Evolutionary conservation across 495 filamentous ascomycete species (phyloP), one percentile per base, ranked within the genome.

Genomic region (Aspergillus bridgeri): DNA sequence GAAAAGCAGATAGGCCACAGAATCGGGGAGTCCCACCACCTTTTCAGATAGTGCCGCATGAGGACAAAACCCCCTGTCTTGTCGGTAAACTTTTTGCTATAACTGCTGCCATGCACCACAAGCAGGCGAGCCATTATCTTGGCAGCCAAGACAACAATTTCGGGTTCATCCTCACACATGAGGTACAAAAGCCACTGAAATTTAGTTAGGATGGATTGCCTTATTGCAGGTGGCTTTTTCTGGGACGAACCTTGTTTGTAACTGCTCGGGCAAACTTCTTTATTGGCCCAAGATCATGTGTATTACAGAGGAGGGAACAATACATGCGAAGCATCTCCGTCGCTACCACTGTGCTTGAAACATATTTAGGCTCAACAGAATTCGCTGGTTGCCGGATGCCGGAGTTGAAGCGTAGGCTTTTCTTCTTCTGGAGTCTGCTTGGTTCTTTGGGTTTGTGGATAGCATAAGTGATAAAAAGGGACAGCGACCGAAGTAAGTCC

Each of bases 221-320:
- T 44, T 54, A 59, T 44, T 15, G 11, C 18, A 13, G 5, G 43
- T 21, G 11, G 23, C n/a, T n/a, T 56, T 22, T 38, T 17, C 15
- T 42, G 17, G 5, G 51, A 75, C 82, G 65, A 79, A 94, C 92
- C 85, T 96, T 98, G 61, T 93, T 96, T 24, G 95, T 97, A 3
- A 98, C 93, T 2, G 92, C 94, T 73, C 87, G 90, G 17, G 93
- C 91, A 75, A 98, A 98, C 63, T 89, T 93, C 64, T 83, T 84
- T 51, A 96, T 85, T 38, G 86, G 86, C 15, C 76, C 69, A 13
- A 66, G 64, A 58, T 87, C 89, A 42, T 78, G 76, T 60, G 84
- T 82, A 52, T 89, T 84, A 62, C 90, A 96, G n/a, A 98, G 76
- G 3, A 96, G 71, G 29, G 88, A 77, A n/a, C 88, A 77, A 64